Evolutionary conservation across 306 rosid genomes (phyloP).

Genomic region (Elaeagnus macrophylla): DNA sequence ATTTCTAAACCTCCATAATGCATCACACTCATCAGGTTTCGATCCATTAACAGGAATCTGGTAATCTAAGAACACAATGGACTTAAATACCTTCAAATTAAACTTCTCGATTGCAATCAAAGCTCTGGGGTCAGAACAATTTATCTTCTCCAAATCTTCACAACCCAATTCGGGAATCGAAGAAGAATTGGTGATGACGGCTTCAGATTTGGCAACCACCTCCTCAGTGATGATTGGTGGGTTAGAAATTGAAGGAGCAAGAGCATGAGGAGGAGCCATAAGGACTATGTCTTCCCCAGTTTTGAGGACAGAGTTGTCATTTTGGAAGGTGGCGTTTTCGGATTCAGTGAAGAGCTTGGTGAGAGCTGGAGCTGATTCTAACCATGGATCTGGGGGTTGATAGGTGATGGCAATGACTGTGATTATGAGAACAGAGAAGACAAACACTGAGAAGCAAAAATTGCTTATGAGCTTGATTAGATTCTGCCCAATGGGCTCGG

Average conservation of each 20-base stretch:
- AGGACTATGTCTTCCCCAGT: constrained; percentile 63
- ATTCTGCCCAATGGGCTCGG: constrained; percentile 84
- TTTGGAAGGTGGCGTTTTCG: constrained; percentile 71
- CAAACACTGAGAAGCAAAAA: constrained; percentile 81
- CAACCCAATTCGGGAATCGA: constrained; percentile 26
- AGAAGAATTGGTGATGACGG: constrained; percentile 16
- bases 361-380: constrained; percentile 79
- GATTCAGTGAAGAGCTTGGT: constrained; percentile 72
- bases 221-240: constrained; percentile 42
- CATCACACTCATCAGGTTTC: constrained; percentile 69
- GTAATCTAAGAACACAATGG: constrained; percentile 67
- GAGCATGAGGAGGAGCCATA: constrained; percentile 23
- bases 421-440: constrained; percentile 70
- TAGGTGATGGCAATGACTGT: constrained; percentile 92
- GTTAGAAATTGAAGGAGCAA: constrained; percentile 14
- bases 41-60: constrained; percentile 69
- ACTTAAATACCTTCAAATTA: constrained; percentile 59
- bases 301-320: constrained; percentile 58
- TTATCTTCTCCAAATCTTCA: constrained; percentile 29
- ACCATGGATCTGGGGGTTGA: constrained; percentile 99
- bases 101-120: constrained; percentile 62
- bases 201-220: constrained; percentile 44
- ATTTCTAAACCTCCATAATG: constrained; percentile 78
- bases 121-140: constrained; percentile 76
- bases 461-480: constrained; percentile 76